Base-by-base conservation (phyloP, 2,329 filamentous ascomycete genomes). In the Xylariaceae sp. region DNA sequence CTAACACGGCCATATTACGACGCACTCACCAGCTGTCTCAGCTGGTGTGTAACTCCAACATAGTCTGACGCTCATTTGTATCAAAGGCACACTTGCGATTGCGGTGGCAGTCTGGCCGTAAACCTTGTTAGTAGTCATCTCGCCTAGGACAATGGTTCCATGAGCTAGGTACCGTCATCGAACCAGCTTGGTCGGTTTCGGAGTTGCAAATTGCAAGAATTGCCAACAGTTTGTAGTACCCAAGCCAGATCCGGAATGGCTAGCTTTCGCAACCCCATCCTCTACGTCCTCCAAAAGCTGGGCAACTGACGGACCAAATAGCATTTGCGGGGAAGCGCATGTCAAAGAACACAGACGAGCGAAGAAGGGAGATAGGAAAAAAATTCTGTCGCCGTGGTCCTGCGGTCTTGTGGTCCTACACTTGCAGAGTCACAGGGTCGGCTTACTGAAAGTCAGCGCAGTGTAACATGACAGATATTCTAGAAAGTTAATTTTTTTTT, bases 11-110 rank as follows among this genome's bases (percentile, higher is more conserved):
- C 50, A 57, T 44, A 37, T 44, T 33, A 48, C 50, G 26, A 27
- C 27, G 37, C 24, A 37, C 36, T 51, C 50, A 54, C 47, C 42
- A 35, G 18, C 27, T 53, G 53, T 59, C 56, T 59, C 53, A 59
- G 56, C 56, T 53, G 20, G 48, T 21, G 48, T 58, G 56, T 42
- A 35, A 56, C 53, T 18, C 20, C 10, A 36, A 50, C 15, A 47
- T 32, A 46, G 36, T 32, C 26, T 27, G n/a, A n/a, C n/a, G n/a
- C n/a, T 21, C 24, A 9, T 24, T 37, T 37, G 43, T 27, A 46
- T n/a, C 15, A 30, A 11, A 24, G 29, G 23, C 16, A 27, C 20
- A 13, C 23, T 29, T 37, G 16, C 16, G n/a, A n/a, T 30, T 30
- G 44, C 24, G 15, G 35, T 20, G 15, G 10, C 6, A 46, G 27